Evolutionary conservation across 768 basidiomycete species (phyloP).

Genomic region (Tulasnella sp.): DNA sequence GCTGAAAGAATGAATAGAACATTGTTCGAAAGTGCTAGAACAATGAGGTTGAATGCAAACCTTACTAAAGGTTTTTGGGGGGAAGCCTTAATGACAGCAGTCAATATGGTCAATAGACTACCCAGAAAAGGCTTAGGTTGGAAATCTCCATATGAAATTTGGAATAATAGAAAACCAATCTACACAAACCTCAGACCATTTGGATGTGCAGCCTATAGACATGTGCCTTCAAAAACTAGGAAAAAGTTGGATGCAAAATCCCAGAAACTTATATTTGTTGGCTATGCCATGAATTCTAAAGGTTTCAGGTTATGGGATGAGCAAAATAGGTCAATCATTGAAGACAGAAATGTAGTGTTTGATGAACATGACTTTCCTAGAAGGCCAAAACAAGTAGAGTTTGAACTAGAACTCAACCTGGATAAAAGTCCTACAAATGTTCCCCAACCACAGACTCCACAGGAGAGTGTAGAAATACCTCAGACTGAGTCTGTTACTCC

Average conservation of each 20-base stretch:
- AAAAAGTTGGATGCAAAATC: conserved; percentile 16
- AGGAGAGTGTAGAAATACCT: too few relatives aligned
- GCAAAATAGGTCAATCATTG: background rate
- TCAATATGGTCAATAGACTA: background rate
- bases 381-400: conserved; percentile 19
- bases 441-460: too few relatives aligned
- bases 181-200: conserved; percentile 28
- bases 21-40: background rate
- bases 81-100: background rate
- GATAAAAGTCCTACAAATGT: background rate
- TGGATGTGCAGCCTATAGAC: conserved; percentile 31
- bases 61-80: conserved; percentile 2
- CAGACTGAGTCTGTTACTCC: too few relatives aligned
- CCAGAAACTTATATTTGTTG: conserved; percentile 29
- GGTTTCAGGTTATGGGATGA: conserved; percentile 27
- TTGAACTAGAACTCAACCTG: conserved; percentile 8
- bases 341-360: background rate
- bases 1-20: conserved; percentile 11
- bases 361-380: conserved; percentile 1
- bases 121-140: background rate
- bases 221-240: conserved; percentile 25
- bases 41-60: conserved; percentile 1
- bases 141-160: conserved; percentile 16
- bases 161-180: conserved; percentile 12
- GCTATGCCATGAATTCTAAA: conserved; percentile 27